Percentiles rank a stretch among this genome's conserved stretches.
Conservation (phyloP, 768 basidiomycete genomes). For the Lactarius evosmus region DNA sequence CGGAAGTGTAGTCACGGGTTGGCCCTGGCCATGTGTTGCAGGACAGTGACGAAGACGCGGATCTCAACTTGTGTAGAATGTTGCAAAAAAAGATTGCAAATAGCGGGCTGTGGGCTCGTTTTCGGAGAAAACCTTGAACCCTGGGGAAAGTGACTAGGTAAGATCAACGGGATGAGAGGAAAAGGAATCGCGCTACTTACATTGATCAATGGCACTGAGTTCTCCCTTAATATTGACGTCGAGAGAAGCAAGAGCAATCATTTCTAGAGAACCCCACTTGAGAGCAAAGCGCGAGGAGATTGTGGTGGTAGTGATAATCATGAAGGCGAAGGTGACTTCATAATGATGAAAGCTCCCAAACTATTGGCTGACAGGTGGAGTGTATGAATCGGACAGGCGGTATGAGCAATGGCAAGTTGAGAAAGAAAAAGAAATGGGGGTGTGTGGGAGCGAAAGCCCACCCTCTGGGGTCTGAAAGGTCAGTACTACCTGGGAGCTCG, state of each 20-base stretch:
- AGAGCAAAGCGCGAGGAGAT: background rate
- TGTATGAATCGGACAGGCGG: conserved; percentile 91
- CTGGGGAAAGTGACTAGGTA: conserved; percentile 39
- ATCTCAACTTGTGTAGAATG: conserved; percentile 99
- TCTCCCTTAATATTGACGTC: conserved; percentile 99
- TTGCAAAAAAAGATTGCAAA: conserved; percentile 94
- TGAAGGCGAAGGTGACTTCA: conserved; percentile 47
- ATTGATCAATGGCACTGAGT: conserved; percentile 98
- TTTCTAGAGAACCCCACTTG: conserved; percentile 91
- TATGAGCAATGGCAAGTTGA: background rate
- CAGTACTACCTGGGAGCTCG: conserved; percentile 71
- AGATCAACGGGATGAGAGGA: background rate
- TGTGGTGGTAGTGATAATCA: background rate
- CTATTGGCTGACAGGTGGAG: conserved; percentile 97
- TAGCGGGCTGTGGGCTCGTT: conserved; percentile 98
- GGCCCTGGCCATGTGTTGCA: conserved; percentile 96
- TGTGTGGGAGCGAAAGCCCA: conserved; percentile 32
- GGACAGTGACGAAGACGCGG: conserved; percentile 96
- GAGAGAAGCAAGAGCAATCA: conserved; percentile 97
- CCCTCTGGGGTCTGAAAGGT: conserved; percentile 89
- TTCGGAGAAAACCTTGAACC: conserved; percentile 99
- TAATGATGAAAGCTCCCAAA: conserved; percentile 97
- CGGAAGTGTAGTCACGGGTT: conserved; percentile 96
- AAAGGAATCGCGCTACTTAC: conserved; percentile 41
- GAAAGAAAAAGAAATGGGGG: background rate